Base-by-base conservation (phyloP, 305 asterid genomes). In the Caryopteris hybrid region DNA sequence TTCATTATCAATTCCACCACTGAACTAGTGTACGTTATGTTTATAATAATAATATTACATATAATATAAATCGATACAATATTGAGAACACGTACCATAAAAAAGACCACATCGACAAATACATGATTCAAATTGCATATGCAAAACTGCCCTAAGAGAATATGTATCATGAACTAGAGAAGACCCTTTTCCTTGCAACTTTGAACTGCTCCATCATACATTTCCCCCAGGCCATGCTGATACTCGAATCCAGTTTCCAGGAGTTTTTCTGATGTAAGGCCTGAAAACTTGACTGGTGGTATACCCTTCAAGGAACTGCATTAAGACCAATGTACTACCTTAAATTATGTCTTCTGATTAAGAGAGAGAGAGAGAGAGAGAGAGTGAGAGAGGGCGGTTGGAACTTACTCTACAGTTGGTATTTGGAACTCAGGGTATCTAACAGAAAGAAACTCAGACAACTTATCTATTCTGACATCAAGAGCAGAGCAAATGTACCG, bases 191-290 rank as follows among this genome's bases (percentile, higher is more conserved):
- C 67, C 8, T 84, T 82, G 64, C 81, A 81, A 45, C 76, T 66
- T 62, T 61, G 57, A 7, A 82, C 78, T 1, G 87, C 83, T 10
- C 61, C 87, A 66, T 80, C 84, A 14, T 39, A 78, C 67, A 82
- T 85, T 52, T 85, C 84, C 57, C 71, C 81, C 0, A 85, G 74
- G 3, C 90, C 85, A 45, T 78, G 41, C 52, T 74, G 71, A 61
- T 48, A 84, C 56, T 61, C 36, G 65, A 84, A 84, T 56, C 87
- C 85, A 51, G 69, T 71, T 38, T 77, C 77, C 68, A 77, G 10
- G 4, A 81, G 72, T 34, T 81, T 81, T 14, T 73, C 66, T 3
- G 68, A 72, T 2, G 87, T 75, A 20, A 31, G 12, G 6, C 36
- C 20, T 0, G 74, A 42, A 4, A 23, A 1, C 17, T 56, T 59